These are phyloP conservation scores for Hylodesmum podocarpum DNA, from an alignment of 306 rosid species.

Conservation along the genomic window DNA sequence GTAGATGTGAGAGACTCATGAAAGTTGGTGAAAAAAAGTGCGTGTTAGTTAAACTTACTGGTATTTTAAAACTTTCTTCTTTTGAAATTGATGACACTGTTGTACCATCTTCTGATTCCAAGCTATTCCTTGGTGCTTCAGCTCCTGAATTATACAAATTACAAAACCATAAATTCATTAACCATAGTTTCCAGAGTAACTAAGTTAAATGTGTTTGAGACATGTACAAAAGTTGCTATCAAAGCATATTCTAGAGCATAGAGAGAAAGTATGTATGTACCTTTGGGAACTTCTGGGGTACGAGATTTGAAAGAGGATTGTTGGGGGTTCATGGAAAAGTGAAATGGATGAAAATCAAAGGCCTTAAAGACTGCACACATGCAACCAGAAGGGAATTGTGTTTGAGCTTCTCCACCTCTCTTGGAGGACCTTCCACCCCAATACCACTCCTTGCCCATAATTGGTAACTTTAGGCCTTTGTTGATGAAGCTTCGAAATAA, in stretches of 20 bases:
- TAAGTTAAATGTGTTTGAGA: not conserved
- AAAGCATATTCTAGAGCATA: not conserved
- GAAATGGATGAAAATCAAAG: conserved; percentile 80
- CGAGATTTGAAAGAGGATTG: conserved; percentile 40
- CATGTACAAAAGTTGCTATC: not conserved
- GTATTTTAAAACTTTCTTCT: conserved; percentile 55
- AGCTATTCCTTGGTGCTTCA: conserved; percentile 84
- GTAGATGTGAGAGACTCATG: not conserved
- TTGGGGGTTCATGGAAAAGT: conserved; percentile 49
- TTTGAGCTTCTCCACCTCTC: conserved; percentile 35
- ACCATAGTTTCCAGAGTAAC: not conserved
- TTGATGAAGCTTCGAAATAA: not conserved
- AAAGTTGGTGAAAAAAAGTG: conserved; percentile 11
- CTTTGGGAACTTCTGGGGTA: conserved; percentile 52
- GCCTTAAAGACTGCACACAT: conserved; percentile 82
- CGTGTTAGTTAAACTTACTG: conserved; percentile 52
- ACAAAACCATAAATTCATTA: conserved; percentile 22
- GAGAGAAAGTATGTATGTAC: conserved; percentile 26
- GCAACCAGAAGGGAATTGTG: conserved; percentile 67
- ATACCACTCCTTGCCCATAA: conserved; percentile 76
- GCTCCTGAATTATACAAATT: conserved; percentile 50
- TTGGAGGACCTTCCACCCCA: conserved; percentile 53
- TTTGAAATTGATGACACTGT: conserved; percentile 47
- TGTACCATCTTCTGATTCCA: conserved; percentile 70
- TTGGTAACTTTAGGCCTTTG: conserved; percentile 10